Evolutionary conservation across 176 grass and related monocot species (phyloP).

Genomic region (Aegilops sharonensis): DNA sequence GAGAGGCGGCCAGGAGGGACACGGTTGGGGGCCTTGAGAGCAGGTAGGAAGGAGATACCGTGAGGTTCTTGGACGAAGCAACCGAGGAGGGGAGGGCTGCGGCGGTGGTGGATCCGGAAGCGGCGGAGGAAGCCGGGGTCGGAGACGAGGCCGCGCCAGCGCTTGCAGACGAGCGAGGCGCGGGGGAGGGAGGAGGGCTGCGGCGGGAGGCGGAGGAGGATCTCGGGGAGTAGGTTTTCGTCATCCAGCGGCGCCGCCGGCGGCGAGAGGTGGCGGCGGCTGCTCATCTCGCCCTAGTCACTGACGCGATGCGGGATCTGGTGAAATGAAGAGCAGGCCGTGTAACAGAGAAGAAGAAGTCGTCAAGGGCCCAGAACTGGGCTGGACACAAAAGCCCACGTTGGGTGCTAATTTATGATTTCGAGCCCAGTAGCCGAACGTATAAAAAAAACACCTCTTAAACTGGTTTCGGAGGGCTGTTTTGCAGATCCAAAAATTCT

Average conservation of each 20-base stretch:
- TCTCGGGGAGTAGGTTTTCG: background rate
- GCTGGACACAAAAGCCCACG: no score
- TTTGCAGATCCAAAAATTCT: no score
- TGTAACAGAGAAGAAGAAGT: background rate
- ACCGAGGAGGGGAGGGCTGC: background rate
- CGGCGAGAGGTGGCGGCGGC: background rate
- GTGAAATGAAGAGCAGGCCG: background rate
- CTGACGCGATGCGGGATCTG: background rate
- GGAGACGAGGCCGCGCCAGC: background rate
- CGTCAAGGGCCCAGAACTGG: no score
- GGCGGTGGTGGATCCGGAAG: background rate
- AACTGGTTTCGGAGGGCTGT: no score
- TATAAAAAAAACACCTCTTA: no score
- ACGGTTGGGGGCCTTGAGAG: background rate
- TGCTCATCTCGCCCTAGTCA: background rate
- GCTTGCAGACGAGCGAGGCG: background rate
- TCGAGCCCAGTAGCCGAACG: no score
- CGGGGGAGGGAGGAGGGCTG: background rate
- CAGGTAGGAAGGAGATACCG: background rate
- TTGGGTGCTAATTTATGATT: no score
- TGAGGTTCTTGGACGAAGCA: background rate
- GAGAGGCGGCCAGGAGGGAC: background rate
- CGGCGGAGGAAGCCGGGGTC: background rate
- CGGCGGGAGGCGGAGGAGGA: background rate
- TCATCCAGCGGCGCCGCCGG: background rate